phyloP scores from a whole-genome alignment of 805 yeast genomes.

The Saccharomycopsis sp. region DNA sequence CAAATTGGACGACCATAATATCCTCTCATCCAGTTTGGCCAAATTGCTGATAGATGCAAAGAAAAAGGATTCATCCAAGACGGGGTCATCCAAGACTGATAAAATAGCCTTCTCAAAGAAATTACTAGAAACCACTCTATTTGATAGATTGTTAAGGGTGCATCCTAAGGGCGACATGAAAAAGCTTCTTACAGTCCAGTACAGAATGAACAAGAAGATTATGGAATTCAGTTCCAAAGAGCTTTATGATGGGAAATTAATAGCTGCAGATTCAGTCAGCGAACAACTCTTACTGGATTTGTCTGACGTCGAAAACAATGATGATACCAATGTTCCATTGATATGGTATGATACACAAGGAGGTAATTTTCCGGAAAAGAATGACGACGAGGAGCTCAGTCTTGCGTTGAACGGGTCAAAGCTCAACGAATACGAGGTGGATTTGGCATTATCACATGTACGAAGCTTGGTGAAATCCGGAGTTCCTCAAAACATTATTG shows the following conservation, averaged over 20 bases:
- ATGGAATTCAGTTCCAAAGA: conserved; percentile 70
- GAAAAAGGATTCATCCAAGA: neutral
- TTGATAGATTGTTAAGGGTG: conserved; percentile 63
- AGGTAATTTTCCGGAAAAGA: conserved; percentile 66
- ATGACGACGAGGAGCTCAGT: conserved; percentile 25
- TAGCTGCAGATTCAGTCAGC: conserved; percentile 56
- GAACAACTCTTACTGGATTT: conserved; percentile 49
- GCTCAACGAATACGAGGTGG: conserved; percentile 71
- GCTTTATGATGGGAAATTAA: conserved; percentile 56
- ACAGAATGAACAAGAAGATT: conserved; percentile 75
- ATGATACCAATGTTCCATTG: conserved; percentile 48
- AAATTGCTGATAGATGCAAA: neutral
- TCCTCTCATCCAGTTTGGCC: neutral
- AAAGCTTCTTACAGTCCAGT: conserved; percentile 66
- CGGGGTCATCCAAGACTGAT: neutral
- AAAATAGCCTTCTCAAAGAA: conserved; percentile 29
- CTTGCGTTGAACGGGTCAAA: conserved; percentile 43
- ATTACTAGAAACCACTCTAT: conserved; percentile 58
- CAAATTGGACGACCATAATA: conserved; percentile 43
- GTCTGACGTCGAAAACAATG: conserved; percentile 40
- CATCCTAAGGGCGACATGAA: conserved; percentile 37
- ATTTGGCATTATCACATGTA: conserved; percentile 54
- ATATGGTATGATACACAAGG: conserved; percentile 95
- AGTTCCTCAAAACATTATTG: conserved; percentile 53
- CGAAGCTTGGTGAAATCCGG: conserved; percentile 44